Evolutionary conservation across 2,329 filamentous ascomycete genomes (phyloP).

Genomic region (Myriangium duriaei): DNA sequence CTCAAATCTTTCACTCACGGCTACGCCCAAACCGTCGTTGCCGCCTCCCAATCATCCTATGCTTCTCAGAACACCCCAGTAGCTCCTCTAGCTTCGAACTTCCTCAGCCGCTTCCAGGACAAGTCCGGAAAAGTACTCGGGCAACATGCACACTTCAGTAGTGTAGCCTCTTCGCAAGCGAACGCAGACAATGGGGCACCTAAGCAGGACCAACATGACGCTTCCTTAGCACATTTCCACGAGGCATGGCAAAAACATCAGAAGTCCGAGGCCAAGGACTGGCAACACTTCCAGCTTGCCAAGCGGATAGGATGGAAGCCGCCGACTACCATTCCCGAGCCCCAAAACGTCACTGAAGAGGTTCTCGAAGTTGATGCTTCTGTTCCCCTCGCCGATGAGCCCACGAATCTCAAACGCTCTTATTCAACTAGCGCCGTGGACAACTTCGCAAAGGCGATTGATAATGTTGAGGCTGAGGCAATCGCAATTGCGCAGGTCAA

Average conservation of each 20-base stretch:
- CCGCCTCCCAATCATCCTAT: constrained; percentile 79
- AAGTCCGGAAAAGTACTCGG: constrained; percentile 20
- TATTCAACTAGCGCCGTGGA: constrained; percentile 45
- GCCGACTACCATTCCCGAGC: constrained; percentile 26
- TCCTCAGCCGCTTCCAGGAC: constrained; percentile 34
- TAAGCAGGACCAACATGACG: constrained; percentile 25
- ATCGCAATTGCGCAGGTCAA: constrained; percentile 69
- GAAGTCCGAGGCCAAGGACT: constrained; percentile 60
- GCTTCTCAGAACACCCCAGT: constrained; percentile 49
- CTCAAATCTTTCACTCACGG: constrained; percentile 89
- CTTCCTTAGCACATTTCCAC: constrained; percentile 76
- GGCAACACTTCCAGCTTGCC: constrained; percentile 82
- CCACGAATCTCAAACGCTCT: constrained; percentile 31
- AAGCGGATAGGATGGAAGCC: constrained; percentile 82
- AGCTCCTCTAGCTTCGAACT: constrained; percentile 39
- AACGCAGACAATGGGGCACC: constrained; percentile 22
- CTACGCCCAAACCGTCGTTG: constrained; percentile 95
- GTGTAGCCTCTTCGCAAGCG: constrained; percentile 22
- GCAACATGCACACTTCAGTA: constrained; percentile 13
- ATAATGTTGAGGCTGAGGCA: constrained; percentile 34
- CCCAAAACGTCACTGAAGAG: constrained; percentile 17
- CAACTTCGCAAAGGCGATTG: constrained; percentile 43
- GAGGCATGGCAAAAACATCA: constrained; percentile 77
- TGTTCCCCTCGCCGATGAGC: constrained; percentile 21
- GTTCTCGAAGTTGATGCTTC: constrained; percentile 27